Evolutionary conservation across 495 filamentous ascomycete species (phyloP).

Genomic region (Penicillium atrosanguineum): DNA sequence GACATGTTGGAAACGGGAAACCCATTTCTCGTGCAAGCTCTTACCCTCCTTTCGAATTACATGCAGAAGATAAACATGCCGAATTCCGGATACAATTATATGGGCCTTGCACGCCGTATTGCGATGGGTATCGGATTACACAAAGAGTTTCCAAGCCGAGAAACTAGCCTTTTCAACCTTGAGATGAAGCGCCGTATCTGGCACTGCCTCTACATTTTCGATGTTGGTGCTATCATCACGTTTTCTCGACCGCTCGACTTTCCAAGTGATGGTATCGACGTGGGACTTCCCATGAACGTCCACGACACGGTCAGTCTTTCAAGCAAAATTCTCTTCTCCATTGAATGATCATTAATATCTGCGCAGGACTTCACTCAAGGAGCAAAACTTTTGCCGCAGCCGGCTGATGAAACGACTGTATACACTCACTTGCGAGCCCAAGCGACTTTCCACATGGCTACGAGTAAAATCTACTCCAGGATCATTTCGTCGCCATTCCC

Average conservation of each 20-base stretch:
- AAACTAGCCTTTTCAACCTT: slow-evolving; percentile 2
- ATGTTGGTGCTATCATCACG: slow-evolving; percentile 18
- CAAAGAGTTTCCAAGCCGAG: slow-evolving; percentile 17
- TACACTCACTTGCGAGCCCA: slow-evolving; percentile 20
- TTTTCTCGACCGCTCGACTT: slow-evolving; percentile 22
- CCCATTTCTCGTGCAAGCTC: slow-evolving; percentile 15
- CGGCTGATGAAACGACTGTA: slow-evolving; percentile 14
- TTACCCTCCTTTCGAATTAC: slow-evolving; percentile 18
- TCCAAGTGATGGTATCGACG: slow-evolving; percentile 15
- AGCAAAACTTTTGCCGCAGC: slow-evolving; percentile 1
- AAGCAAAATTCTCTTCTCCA: not conserved
- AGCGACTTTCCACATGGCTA: slow-evolving; percentile 15
- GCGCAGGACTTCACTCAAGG: slow-evolving; percentile 14
- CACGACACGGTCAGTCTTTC: slow-evolving; percentile 13
- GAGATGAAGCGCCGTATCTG: slow-evolving; percentile 20
- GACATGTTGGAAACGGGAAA: slow-evolving; percentile 22
- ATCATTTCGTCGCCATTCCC: slow-evolving; percentile 21
- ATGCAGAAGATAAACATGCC: slow-evolving; percentile 23
- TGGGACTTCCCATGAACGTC: slow-evolving; percentile 16
- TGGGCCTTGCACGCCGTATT: slow-evolving; percentile 18
- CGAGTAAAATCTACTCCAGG: slow-evolving; percentile 15
- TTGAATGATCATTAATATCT: not conserved
- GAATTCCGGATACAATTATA: slow-evolving; percentile 23
- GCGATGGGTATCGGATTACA: slow-evolving; percentile 23
- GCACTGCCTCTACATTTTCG: slow-evolving; percentile 22